Conservation (phyloP, 2,329 filamentous ascomycete species). For the Sarocladiaceae sp. region DNA sequence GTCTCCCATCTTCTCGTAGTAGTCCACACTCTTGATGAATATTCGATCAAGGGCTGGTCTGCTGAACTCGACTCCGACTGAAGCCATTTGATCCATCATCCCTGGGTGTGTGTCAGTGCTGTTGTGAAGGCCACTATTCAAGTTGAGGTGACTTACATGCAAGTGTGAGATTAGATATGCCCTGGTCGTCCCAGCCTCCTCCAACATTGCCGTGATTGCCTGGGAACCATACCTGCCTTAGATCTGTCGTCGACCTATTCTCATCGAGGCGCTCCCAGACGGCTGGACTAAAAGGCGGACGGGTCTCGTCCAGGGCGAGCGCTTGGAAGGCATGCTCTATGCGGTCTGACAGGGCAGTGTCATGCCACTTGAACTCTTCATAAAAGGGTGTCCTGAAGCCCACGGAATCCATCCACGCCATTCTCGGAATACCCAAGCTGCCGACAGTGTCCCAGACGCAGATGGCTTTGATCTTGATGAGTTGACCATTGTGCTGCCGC, state of each 20-base stretch:
- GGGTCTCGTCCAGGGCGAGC: conserved; percentile 50
- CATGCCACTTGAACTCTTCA: conserved; percentile 43
- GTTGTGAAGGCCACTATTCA: background rate
- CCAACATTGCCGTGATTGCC: conserved; percentile 49
- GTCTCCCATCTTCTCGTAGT: conserved; percentile 21
- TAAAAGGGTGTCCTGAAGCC: conserved; percentile 33
- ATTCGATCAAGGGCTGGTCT: conserved; percentile 33
- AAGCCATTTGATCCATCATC: conserved; percentile 52
- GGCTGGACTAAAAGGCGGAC: conserved; percentile 47
- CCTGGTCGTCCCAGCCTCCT: conserved; percentile 48
- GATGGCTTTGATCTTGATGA: conserved; percentile 38
- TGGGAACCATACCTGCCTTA: conserved; percentile 48
- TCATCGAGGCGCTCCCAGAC: conserved; percentile 43
- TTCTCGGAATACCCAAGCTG: conserved; percentile 38
- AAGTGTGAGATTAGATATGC: conserved; percentile 32
- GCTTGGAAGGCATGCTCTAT: conserved; percentile 55
- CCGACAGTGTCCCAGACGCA: conserved; percentile 43
- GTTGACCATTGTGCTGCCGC: conserved; percentile 29
- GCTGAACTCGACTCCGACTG: conserved; percentile 45
- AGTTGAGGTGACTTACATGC: conserved; percentile 25
- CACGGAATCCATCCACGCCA: conserved; percentile 38
- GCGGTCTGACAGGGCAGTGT: conserved; percentile 44
- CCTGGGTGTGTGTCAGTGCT: conserved; percentile 23
- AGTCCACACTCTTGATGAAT: conserved; percentile 26
- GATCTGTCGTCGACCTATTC: conserved; percentile 32